These are phyloP conservation scores for Parietichytrium sp. DNA, from an alignment of 108 stramenopile species.

Conservation along the genomic window DNA sequence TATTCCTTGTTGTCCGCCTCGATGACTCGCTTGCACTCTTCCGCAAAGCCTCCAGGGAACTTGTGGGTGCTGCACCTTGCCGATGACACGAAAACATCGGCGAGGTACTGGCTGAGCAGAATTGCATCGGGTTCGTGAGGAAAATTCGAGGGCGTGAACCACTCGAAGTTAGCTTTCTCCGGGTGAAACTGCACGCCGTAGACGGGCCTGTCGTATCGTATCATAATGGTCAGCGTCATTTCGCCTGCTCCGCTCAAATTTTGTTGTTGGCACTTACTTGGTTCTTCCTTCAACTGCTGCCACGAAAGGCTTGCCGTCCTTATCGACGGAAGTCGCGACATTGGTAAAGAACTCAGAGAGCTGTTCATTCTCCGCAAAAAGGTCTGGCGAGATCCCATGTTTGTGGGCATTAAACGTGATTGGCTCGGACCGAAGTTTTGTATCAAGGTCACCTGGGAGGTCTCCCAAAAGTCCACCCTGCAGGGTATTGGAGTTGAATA, in stretches of 20 bases:
- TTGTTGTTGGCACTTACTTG: no score
- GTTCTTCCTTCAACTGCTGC: slow-evolving; percentile 67
- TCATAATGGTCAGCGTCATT: no score
- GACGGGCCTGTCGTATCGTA: slow-evolving; percentile 8
- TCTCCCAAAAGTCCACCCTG: slow-evolving; percentile 41
- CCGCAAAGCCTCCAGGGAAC: not conserved
- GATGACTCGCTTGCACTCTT: not conserved
- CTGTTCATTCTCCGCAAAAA: slow-evolving; percentile 47
- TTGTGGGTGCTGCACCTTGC: not conserved
- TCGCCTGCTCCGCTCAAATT: no score
- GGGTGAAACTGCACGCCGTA: slow-evolving; percentile 66
- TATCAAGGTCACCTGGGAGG: not conserved
- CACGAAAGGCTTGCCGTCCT: slow-evolving; percentile 65
- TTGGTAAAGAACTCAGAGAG: slow-evolving; percentile 51
- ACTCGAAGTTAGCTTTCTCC: slow-evolving; percentile 79
- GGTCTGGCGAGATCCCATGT: slow-evolving; percentile 62
- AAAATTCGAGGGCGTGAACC: slow-evolving; percentile 65
- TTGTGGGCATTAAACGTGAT: slow-evolving; percentile 73
- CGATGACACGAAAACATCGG: slow-evolving; percentile 57
- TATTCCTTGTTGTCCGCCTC: not conserved
- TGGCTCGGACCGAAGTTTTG: slow-evolving; percentile 46
- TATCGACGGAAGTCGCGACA: slow-evolving; percentile 65
- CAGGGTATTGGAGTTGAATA: slow-evolving; percentile 36
- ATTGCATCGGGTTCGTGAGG: slow-evolving; percentile 67
- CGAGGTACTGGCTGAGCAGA: slow-evolving; percentile 49